Evolutionary conservation across 2,329 filamentous ascomycete genomes (phyloP), one percentile per base, ranked within the genome.

Genomic region (Neoascochyta sp.): DNA sequence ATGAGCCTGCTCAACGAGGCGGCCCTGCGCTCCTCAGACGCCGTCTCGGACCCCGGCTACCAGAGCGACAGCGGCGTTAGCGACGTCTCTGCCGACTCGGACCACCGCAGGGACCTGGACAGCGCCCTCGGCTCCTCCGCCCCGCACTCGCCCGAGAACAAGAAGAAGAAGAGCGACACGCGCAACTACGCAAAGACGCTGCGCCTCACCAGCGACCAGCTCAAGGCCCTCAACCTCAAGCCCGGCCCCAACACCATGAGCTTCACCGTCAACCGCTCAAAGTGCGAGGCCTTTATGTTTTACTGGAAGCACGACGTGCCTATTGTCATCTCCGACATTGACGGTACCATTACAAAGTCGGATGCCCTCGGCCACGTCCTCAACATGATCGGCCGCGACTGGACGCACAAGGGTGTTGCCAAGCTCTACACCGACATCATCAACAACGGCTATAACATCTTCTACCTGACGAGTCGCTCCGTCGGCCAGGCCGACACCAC

Each of bases 261-360:
- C 53, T 98, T 98, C 62, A 96, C 86, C 3, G 92, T 98, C 39
- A 96, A 96, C 62, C 77, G 86, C 42, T 89, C 92, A 5, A 95
- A 87, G 0, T 98, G 92, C 65, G 80, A 80, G 29, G 92, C 90
- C 9, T 84, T 80, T 50, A 93, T 98, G 81, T 98, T 88, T 60
- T 76, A 94, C 38, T 98, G 92, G 93, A 82, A 79, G 45, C 80
- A 90, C 54, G 84, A 93, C 51, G 83, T 84, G 0, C 93, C 92
- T 0, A 90, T 98, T 33, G 89, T 98, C 26, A 95, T 98, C 42
- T 96, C 90, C 1, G 92, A 98, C 62, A 96, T 98, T 53, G 92
- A 98, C 63, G 92, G 92, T 29, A 98, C 92, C 13, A 98, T 98
- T 52, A 98, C 92, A 36, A 98, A 98, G 37, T 95, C 89, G 3